Evolutionary conservation across 2,329 filamentous ascomycete genomes (phyloP), one percentile per base, ranked within the genome.

Genomic region (Spiromastix sp.): DNA sequence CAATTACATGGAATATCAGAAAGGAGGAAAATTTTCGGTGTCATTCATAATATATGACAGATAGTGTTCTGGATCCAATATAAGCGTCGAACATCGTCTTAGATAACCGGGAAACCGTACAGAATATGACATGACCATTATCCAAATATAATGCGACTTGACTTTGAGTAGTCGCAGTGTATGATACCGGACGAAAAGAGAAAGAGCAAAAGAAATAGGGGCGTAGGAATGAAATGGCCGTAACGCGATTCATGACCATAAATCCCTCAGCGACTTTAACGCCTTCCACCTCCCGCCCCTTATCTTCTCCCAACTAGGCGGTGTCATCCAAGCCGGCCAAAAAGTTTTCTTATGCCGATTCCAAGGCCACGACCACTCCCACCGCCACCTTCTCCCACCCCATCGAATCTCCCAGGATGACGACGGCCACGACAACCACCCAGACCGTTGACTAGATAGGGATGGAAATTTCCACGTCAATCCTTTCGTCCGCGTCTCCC

Each of bases 201-300:
- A 10, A 20, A 32, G 16, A 32, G 16, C 5, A 7, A 36, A 24
- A 4, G 25, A 20, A 13, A 26, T 21, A 2, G 13, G 30, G 2
- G 28, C 13, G 30, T 18, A 16, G 22, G 4, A 30, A 24, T 11
- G 12, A 22, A 2, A 17, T 26, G 11, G 16, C 26, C 30, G 5
- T 18, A 4, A 44, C 47, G 46, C 6, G 42, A 15, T 9, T 38
- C 28, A 41, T 10, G 39, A 41, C 41, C 41, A 43, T 20, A 43
- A 20, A 34, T 29, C 27, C 26, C 40, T 39, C 26, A 38, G 26
- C 20, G 29, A 25, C 10, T 21, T 19, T 16, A 21, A 20, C 17
- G 25, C 30, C 16, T 17, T 31, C 12, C 33, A 24, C 21, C 25
- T 24, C 32, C 30, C 12, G 32, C 34, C 24, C 13, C 30, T 16